Percentiles rank a stretch among this genome's conserved stretches.
phyloP scores from a whole-genome alignment of 129 eudicot species.

The Flaveria brownii region DNA sequence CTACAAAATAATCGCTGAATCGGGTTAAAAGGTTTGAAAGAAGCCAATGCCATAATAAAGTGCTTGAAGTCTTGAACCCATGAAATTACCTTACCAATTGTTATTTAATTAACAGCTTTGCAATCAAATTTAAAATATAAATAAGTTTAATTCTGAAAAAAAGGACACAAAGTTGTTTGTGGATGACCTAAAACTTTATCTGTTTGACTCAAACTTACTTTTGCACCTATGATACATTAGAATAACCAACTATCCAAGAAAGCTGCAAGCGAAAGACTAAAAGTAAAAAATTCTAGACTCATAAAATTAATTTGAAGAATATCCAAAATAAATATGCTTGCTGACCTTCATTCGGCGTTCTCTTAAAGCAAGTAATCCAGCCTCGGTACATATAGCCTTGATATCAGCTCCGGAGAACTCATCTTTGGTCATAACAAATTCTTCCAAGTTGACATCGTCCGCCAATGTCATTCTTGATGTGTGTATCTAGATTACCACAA shows the following conservation, averaged over 20 bases:
- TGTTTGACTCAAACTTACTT: not conserved
- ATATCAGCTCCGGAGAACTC: conserved; percentile 97
- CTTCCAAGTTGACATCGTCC: conserved; percentile 89
- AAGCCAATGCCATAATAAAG: not conserved
- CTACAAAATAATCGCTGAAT: not conserved
- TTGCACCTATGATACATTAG: not conserved
- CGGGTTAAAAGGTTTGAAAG: not conserved
- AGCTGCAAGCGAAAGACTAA: not conserved
- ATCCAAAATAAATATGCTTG: not conserved
- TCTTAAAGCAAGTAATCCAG: conserved; percentile 86
- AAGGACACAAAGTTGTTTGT: not conserved
- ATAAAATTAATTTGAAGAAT: not conserved
- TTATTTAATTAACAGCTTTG: not conserved
- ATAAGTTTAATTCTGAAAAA: not conserved
- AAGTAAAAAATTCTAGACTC: not conserved
- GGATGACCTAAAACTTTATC: not conserved
- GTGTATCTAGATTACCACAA: conserved; percentile 56
- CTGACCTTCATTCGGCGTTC: conserved; percentile 96
- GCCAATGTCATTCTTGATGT: conserved; percentile 93
- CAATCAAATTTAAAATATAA: not conserved
- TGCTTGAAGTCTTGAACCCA: not conserved
- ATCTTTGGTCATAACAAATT: conserved; percentile 91
- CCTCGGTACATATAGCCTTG: conserved; percentile 96
- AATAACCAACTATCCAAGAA: not conserved
- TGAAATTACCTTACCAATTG: not conserved